Conservation (phyloP, 2,329 filamentous ascomycete species). For the Arthrinium phaeospermum region DNA sequence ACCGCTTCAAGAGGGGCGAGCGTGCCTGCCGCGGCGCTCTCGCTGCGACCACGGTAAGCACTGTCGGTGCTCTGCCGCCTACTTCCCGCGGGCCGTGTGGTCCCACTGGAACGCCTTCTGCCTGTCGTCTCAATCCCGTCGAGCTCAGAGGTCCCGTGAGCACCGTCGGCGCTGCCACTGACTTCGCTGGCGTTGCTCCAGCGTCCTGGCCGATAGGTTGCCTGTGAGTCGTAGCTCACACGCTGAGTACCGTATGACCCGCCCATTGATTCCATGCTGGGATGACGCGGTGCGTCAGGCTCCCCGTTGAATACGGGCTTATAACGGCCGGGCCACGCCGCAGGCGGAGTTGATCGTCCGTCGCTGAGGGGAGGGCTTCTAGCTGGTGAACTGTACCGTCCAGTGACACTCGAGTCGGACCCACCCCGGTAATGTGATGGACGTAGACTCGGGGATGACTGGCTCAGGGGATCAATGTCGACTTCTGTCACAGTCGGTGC, state of each 20-base stretch:
- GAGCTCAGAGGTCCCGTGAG: slow-evolving; percentile 45
- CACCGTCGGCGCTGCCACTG: slow-evolving; percentile 40
- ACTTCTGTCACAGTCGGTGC: slow-evolving; percentile 49
- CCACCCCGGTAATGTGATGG: slow-evolving; percentile 28
- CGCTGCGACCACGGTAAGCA: slow-evolving; percentile 30
- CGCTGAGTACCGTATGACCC: slow-evolving; percentile 29
- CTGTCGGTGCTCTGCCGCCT: slow-evolving; percentile 30
- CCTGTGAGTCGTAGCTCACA: slow-evolving; percentile 47
- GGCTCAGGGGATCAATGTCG: slow-evolving; percentile 48
- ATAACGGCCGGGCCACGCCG: slow-evolving; percentile 29
- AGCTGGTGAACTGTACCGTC: slow-evolving; percentile 27
- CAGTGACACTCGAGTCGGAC: slow-evolving; percentile 29
- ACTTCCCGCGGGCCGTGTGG: slow-evolving; percentile 25
- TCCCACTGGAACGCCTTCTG: slow-evolving; percentile 40
- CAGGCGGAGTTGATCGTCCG: slow-evolving; percentile 30
- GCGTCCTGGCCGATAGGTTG: slow-evolving; percentile 44
- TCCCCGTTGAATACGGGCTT: slow-evolving; percentile 27
- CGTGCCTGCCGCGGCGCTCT: slow-evolving; percentile 29
- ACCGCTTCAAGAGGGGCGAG: slow-evolving; percentile 42
- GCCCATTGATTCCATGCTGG: slow-evolving; percentile 36
- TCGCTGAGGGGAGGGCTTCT: slow-evolving; percentile 30
- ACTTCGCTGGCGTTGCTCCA: slow-evolving; percentile 53
- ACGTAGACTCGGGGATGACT: slow-evolving; percentile 37
- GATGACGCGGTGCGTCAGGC: slow-evolving; percentile 32
- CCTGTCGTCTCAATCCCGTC: slow-evolving; percentile 42